Evolutionary conservation across 495 filamentous ascomycete genomes (phyloP), one percentile per base, ranked within the genome.

Genomic region (Sordaria brevicollis): DNA sequence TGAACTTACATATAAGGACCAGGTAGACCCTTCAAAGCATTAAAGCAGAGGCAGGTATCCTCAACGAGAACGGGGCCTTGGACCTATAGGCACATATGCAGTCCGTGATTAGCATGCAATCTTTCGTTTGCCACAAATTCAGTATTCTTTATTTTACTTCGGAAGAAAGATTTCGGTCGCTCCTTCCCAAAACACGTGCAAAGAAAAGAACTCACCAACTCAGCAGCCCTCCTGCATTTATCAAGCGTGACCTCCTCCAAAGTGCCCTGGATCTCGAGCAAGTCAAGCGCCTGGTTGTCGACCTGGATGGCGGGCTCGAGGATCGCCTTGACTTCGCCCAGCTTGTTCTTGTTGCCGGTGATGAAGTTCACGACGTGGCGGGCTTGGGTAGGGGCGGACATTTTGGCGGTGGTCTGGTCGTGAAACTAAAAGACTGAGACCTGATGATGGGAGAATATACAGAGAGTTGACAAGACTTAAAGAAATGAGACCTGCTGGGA

Each of bases 21-120:
- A n/a, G 95, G 95, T 41, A 99, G 83, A 13, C 92, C 93, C 71
- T 91, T 87, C 65, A 97, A 82, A 10, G 93, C 93, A 76, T 91
- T 89, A 80, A 98, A 99, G 81, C 92, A 94, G 34, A 99, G 84
- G 74, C 91, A 92, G 13, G 95, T 98, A 81, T 99, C 95, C 79
- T 99, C 95, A 25, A 96, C 94, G 67, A 99, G 84, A 37, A 97
- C 96, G 17, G 95, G 93, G 0, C 94, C 95, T 71, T 87, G 79
- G 65, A 95, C 79, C 93, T 96, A 57, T 19, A 34, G 72, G 11
- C 38, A 43, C 29, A 9, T 31, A 29, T 1, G 10, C 11, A 4
- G 3, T 29, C 11, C 15, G 4, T 54, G 5, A 54, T 54, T 6
- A 54, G 43, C 43, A n/a, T n/a, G n/a, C n/a, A n/a, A n/a, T n/a